Conservation (phyloP, 352 stramenopile species). For the Globisporangium okanoganense region DNA sequence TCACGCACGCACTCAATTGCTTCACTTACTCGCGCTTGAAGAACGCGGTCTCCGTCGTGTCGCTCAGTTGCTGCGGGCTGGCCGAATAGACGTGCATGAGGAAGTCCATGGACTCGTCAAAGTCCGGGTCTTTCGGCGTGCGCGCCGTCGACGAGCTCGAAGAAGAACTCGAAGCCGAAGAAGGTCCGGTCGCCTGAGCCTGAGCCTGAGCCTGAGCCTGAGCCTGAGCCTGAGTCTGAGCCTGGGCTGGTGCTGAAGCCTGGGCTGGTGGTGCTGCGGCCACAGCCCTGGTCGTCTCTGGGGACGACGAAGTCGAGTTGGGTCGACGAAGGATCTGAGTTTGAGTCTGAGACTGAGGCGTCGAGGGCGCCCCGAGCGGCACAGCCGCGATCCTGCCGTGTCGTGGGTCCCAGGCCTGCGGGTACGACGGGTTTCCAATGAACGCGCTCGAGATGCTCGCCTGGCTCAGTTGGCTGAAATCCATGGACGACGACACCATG, state of each 20-base stretch:
- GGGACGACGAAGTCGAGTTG: neutral
- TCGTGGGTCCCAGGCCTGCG: conserved; percentile 23
- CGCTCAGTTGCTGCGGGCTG: conserved; percentile 39
- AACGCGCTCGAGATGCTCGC: conserved; percentile 41
- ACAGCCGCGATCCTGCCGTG: conserved; percentile 10
- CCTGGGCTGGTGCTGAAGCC: neutral
- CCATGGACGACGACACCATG: conserved; percentile 16
- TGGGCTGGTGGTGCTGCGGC: neutral
- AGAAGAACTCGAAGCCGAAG: neutral
- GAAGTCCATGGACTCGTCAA: conserved; percentile 82
- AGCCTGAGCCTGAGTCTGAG: too few relatives aligned
- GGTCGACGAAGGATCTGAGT: neutral
- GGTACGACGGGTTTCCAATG: conserved; percentile 29
- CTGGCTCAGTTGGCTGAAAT: conserved; percentile 37
- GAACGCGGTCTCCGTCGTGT: conserved; percentile 8
- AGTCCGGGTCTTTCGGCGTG: conserved; percentile 42
- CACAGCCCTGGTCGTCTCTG: neutral
- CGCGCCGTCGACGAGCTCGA: neutral
- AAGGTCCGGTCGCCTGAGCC: too few relatives aligned
- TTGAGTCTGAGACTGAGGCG: neutral
- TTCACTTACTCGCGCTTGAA: conserved; percentile 12
- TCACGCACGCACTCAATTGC: neutral
- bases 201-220: too few relatives aligned
- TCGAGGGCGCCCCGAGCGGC: neutral
- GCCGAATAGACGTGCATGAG: conserved; percentile 69